These are phyloP conservation scores for Macrophomina phaseolina DNA, from an alignment of 2,329 filamentous ascomycete species.

Conservation along the genomic window DNA sequence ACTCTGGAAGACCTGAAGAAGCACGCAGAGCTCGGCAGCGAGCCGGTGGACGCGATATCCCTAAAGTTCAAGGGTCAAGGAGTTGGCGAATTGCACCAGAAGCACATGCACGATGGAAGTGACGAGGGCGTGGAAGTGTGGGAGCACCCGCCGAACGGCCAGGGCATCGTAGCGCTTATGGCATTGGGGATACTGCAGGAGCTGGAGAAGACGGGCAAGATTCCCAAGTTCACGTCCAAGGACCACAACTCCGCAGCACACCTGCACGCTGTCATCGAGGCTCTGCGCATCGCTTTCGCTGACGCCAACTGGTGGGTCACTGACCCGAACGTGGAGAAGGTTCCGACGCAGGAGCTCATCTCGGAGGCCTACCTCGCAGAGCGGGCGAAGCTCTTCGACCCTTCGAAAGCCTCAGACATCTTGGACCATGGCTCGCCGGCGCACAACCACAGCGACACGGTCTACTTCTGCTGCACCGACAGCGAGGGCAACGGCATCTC, in stretches of 20 bases:
- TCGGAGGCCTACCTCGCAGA: conserved; percentile 75
- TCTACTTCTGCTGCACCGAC: conserved; percentile 90
- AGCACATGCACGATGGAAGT: conserved; percentile 38
- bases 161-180: conserved; percentile 94
- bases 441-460: conserved; percentile 85
- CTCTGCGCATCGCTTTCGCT: conserved; percentile 85
- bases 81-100: conserved; percentile 54
- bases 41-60: conserved; percentile 84
- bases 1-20: conserved; percentile 79
- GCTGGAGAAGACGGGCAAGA: conserved; percentile 75
- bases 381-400: conserved; percentile 67
- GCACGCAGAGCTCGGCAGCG: conserved; percentile 74
- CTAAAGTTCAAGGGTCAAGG: conserved; percentile 75
- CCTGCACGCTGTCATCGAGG: conserved; percentile 86
- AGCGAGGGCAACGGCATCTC: conserved; percentile 84
- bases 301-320: conserved; percentile 91
- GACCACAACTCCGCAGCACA: conserved; percentile 80
- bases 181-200: conserved; percentile 89
- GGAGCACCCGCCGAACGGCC: conserved; percentile 97
- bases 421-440: conserved; percentile 74
- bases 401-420: conserved; percentile 57
- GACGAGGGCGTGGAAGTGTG: conserved; percentile 77
- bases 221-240: conserved; percentile 69
- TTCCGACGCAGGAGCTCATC: conserved; percentile 74
- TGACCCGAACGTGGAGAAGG: conserved; percentile 74